phyloP scores from a whole-genome alignment of 148 eudicot genomes.

The Chenopodium formosanum region DNA sequence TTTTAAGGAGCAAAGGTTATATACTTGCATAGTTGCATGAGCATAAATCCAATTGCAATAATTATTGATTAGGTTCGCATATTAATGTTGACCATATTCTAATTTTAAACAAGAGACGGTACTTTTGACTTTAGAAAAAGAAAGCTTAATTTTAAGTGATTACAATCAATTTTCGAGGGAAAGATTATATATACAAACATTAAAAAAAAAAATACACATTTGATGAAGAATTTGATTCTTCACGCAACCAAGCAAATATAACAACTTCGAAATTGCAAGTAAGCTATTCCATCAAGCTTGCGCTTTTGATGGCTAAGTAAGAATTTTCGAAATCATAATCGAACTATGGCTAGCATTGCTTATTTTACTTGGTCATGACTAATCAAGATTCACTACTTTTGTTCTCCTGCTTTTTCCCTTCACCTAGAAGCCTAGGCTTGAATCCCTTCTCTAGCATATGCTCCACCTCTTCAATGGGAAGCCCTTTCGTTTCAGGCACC shows the following conservation, averaged over 20 bases:
- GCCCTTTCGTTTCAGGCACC: constrained; percentile 90
- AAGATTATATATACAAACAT: neutral
- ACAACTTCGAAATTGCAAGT: neutral
- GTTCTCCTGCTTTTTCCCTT: constrained; percentile 18
- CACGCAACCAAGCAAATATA: neutral
- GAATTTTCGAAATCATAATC: no score
- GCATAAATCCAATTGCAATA: no score
- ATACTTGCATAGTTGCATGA: no score
- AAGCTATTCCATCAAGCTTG: neutral
- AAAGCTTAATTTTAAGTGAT: no score
- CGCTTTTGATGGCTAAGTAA: neutral
- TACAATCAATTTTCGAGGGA: no score
- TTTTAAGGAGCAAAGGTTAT: no score
- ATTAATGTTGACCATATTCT: no score
- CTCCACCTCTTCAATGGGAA: constrained; percentile 82
- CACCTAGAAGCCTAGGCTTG: constrained; percentile 41
- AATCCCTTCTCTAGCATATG: constrained; percentile 71
- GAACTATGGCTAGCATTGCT: neutral
- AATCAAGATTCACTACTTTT: constrained; percentile 18
- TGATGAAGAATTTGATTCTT: constrained; percentile 1
- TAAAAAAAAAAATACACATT: neutral
- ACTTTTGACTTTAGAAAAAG: no score
- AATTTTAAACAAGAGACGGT: no score
- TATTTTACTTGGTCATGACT: neutral
- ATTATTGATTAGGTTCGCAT: no score